Evolutionary conservation across 73 alveolate genomes (phyloP), one percentile per base, ranked within the genome.

Genomic region (Stentor roeselii): DNA sequence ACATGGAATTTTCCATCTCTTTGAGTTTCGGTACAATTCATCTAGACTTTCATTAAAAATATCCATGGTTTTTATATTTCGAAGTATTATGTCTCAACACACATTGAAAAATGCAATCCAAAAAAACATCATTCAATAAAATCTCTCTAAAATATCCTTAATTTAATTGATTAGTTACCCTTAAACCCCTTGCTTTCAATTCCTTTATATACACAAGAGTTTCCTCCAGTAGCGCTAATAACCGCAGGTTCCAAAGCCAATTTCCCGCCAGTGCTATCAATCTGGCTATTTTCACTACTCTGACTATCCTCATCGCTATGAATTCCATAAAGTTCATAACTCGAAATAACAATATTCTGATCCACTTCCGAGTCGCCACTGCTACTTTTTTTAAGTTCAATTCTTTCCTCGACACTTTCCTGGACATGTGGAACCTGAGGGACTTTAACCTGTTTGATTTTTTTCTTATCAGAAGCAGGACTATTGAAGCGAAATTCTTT

Each of bases 201-300:
- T n/a, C n/a, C n/a, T n/a, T 50, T 50, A 50, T 11, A 50, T 21
- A 50, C 6, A 50, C 67, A 50, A 50, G 67, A 50, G 21, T 50
- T 50, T 50, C 67, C 67, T 50, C 67, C 67, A 50, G 67, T 50
- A 11, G 67, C 67, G 67, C 67, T 50, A 50, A 50, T 50, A 50
- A 50, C 21, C 67, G 21, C 67, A 50, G 67, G 67, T 50, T 50
- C 67, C 67, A 11, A 21, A 50, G 30, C 21, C 30, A 50, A 21
- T 67, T 32, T 67, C 41, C 80, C 80, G 15, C 80, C 80, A 67
- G 80, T 67, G 41, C 80, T 67, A 32, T 67, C 80, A 50, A 50
- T 50, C 67, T 50, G 67, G 11, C 41, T 21, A 21, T 67, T 40
- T 67, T 67, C 42, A 32, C 15, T 27, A n/a, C 34, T 34, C 37